These are phyloP conservation scores for Apiospora aurea DNA, from an alignment of 2,329 filamentous ascomycete species.

Conservation along the genomic window DNA sequence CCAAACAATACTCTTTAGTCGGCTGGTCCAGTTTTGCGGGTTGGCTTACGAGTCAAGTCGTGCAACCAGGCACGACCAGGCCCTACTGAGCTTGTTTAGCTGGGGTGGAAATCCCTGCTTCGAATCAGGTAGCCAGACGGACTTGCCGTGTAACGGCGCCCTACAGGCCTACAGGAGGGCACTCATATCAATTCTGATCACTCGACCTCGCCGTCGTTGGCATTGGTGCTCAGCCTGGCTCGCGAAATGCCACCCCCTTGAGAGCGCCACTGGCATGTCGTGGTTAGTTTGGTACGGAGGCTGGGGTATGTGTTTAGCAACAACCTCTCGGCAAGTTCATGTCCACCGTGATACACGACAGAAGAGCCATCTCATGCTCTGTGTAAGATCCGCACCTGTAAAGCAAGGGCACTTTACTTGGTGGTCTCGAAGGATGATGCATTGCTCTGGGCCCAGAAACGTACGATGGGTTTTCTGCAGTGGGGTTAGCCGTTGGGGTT, in stretches of 20 bases:
- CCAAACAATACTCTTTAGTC: neutral
- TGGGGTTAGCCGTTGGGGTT: neutral
- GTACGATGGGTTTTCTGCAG: neutral
- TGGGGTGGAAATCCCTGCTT: neutral
- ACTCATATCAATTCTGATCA: too few species aligned
- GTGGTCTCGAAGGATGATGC: neutral
- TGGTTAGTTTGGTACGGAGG: neutral
- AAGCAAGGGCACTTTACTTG: neutral
- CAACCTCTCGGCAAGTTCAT: neutral
- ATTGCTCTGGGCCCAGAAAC: neutral
- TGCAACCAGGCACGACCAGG: neutral
- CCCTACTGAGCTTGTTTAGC: slow-evolving; percentile 12
- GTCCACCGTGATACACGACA: neutral
- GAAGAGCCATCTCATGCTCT: neutral
- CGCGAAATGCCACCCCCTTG: too few species aligned
- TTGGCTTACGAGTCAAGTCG: neutral
- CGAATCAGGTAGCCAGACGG: neutral
- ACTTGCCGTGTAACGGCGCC: neutral
- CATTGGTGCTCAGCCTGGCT: neutral
- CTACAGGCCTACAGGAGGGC: neutral
- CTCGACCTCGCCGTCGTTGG: neutral
- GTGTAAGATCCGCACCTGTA: neutral
- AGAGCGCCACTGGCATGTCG: neutral
- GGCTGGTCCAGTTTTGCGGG: neutral
- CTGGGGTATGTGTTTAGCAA: neutral